phyloP scores from a whole-genome alignment of 305 asterid species.

The Petunia hybrid region DNA sequence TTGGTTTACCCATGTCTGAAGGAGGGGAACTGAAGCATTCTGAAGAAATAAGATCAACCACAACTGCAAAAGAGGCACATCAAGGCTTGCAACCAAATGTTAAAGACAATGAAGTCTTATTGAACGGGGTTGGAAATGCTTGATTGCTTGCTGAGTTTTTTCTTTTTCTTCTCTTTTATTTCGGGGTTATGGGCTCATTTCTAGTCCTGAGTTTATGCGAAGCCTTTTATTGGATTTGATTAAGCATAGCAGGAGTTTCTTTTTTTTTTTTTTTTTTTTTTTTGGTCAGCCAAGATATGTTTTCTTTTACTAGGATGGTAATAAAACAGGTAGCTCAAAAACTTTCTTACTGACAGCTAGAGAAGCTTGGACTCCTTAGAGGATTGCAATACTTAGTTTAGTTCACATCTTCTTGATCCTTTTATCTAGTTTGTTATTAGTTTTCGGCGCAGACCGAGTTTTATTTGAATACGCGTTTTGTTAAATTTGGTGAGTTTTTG shows the following conservation, averaged over 20 bases:
- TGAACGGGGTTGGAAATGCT: constrained; percentile 22
- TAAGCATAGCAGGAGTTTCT: neutral
- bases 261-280: too few species aligned
- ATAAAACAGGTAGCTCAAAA: neutral
- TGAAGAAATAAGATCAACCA: constrained; percentile 32
- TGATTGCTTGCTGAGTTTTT: constrained; percentile 19
- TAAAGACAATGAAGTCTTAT: constrained; percentile 23
- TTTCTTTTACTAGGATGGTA: neutral
- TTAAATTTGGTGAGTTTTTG: neutral
- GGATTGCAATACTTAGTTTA: neutral
- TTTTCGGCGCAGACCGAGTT: neutral
- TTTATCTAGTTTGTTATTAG: neutral
- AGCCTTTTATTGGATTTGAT: neutral
- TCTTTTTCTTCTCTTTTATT: neutral
- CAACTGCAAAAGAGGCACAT: constrained; percentile 32
- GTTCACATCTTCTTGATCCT: neutral
- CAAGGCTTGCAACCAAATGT: constrained; percentile 12
- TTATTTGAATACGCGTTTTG: neutral
- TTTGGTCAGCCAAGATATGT: neutral
- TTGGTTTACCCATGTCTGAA: constrained; percentile 25
- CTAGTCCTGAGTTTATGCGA: neutral
- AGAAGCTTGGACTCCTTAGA: neutral
- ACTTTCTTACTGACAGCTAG: neutral
- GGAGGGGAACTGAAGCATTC: constrained; percentile 32
- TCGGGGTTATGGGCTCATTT: neutral